Base-by-base conservation (phyloP, 108 stramenopile species). In the Asterionellopsis glacialis region DNA sequence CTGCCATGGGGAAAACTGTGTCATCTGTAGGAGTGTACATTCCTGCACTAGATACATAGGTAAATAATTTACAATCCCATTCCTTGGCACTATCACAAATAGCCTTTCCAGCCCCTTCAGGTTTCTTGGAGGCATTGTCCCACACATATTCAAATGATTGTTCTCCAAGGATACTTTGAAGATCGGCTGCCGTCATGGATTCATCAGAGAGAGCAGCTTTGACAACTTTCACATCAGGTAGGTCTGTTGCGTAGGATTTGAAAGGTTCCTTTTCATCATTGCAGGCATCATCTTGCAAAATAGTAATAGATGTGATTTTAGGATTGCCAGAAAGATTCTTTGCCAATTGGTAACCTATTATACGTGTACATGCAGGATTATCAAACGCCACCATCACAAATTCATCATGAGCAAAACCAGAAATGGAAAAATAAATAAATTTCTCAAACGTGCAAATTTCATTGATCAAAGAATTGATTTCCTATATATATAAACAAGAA, bases 51-150 rank as follows among this genome's bases (percentile, higher is more conserved):
- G 77, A 79, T 12, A 92, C 85, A 57, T 87, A 92, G 7, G 79
- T 78, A 24, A 82, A 74, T 3, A 92, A 64, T 59, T 87, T 92
- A 39, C 81, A 70, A 58, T 74, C 65, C 91, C 87, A 92, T 15
- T 50, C 57, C 38, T 82, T 87, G 57, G 85, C 81, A 53, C 71
- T 72, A 23, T 88, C 87, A 39, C 70, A 63, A 23, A 88, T 43
- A 9, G 87, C 83, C 59, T 85, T 84, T 42, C 85, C 85, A 12
- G 76, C 67, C 11, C 87, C 87, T 40, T 53, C 66, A 0, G 85
- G 77, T n/a, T 70, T 79, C 59, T 92, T 92, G 60, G 79, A 81
- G 13, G 78, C 79, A 76, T 92, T 92, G 74, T 92, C 91, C 79
- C 76, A 92, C 16, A 92, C 78, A 67, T 88, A 92, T 2, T 92